A percentile compares a stretch with the other conserved stretches of the same genome.
phyloP scores from a whole-genome alignment of 208 protist genomes.

The Blastocrithidia nonstop region DNA sequence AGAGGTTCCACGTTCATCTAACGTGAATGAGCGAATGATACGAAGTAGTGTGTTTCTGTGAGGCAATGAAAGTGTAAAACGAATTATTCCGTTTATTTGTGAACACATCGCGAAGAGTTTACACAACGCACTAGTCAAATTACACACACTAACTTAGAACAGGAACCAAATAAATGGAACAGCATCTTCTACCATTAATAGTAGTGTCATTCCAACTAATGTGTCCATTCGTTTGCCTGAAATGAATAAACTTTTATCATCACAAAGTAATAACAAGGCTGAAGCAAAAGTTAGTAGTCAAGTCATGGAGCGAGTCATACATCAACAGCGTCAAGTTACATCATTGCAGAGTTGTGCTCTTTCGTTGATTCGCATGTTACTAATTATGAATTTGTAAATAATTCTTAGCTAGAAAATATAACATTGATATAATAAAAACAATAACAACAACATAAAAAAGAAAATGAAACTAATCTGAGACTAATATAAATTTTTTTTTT shows the following conservation, averaged over 20 bases:
- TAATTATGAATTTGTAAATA: slow-evolving; percentile 64
- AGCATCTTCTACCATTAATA: too few relatives aligned
- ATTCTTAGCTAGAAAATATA: too few relatives aligned
- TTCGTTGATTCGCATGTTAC: slow-evolving; percentile 43
- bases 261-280: slow-evolving; percentile 22
- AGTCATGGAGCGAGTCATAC: slow-evolving; percentile 8
- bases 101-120: slow-evolving; percentile 31
- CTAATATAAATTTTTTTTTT: too few relatives aligned
- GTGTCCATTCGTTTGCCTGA: too few relatives aligned
- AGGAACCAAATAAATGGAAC: too few relatives aligned
- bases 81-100: slow-evolving; percentile 28
- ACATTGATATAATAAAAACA: too few relatives aligned
- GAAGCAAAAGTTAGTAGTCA: slow-evolving; percentile 14
- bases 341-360: slow-evolving; percentile 49
- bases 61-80: slow-evolving; percentile 13
- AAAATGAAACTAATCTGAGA: not conserved
- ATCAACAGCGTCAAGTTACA: slow-evolving; percentile 13
- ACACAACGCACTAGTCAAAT: too few relatives aligned
- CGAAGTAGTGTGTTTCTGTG: slow-evolving; percentile 58
- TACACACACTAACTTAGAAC: too few relatives aligned
- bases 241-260: too few relatives aligned
- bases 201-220: too few relatives aligned
- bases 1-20: slow-evolving; percentile 35
- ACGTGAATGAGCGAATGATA: slow-evolving; percentile 26
- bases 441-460: slow-evolving; percentile 11